Conservation (phyloP, 306 rosid species). For the Glycine tomentella region DNA sequence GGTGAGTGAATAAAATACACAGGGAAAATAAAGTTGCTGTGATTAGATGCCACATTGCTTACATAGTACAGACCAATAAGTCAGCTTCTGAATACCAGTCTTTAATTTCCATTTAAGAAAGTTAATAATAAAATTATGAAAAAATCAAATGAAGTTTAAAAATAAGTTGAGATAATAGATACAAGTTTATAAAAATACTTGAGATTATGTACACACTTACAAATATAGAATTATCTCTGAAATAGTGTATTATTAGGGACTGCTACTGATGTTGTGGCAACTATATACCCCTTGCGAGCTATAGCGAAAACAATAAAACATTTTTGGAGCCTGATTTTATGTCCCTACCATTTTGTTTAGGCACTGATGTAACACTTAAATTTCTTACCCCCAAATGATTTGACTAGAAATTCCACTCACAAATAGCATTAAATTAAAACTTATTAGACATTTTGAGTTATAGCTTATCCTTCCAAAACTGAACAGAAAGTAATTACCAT, state of each 20-base stretch:
- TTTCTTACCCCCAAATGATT: neutral
- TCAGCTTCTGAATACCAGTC: neutral
- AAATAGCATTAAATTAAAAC: constrained; percentile 23
- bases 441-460: constrained; percentile 2
- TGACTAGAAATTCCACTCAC: constrained; percentile 34
- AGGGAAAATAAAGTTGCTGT: neutral
- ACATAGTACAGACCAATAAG: neutral
- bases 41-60: constrained; percentile 8
- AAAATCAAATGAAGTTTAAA: neutral
- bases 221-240: too few relatives aligned
- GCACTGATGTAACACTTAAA: too few relatives aligned
- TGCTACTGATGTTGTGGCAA: too few relatives aligned
- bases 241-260: too few relatives aligned
- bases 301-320: too few relatives aligned
- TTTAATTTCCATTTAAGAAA: neutral
- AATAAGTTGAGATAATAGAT: neutral
- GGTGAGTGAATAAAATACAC: neutral
- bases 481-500: constrained; percentile 63
- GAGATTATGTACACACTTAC: too few relatives aligned
- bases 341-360: too few relatives aligned
- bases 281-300: too few relatives aligned
- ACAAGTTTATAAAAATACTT: too few relatives aligned
- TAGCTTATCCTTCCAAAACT: constrained; percentile 38
- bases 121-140: neutral
- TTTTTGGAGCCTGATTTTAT: too few relatives aligned